Evolutionary conservation across 2,329 filamentous ascomycete species (phyloP).

Genomic region (Ramularia endophylla): DNA sequence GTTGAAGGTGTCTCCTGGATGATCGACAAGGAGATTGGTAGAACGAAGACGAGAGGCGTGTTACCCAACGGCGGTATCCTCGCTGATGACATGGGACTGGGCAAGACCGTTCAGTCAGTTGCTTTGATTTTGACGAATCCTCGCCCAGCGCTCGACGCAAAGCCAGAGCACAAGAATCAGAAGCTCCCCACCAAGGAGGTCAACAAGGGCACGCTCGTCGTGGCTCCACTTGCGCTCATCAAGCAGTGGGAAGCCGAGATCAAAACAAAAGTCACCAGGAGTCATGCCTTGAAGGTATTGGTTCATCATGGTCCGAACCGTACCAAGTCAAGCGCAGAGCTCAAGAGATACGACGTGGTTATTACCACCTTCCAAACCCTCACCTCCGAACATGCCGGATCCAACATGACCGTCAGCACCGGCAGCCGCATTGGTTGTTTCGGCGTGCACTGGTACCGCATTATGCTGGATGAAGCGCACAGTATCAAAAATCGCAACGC

Average conservation of each 20-base stretch:
- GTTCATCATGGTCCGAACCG: constrained; percentile 87
- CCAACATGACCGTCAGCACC: constrained; percentile 54
- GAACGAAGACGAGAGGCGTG: constrained; percentile 69
- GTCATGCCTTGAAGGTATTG: constrained; percentile 69
- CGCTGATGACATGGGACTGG: constrained; percentile 94
- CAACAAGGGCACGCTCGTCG: constrained; percentile 78
- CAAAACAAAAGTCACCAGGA: constrained; percentile 66
- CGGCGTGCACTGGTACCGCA: constrained; percentile 87
- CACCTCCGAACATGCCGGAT: constrained; percentile 78
- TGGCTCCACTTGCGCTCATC: constrained; percentile 89
- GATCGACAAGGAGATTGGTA: constrained; percentile 82
- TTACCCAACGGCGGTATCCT: constrained; percentile 90
- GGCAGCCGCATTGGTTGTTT: constrained; percentile 76
- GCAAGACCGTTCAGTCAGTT: constrained; percentile 93
- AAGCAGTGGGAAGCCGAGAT: constrained; percentile 97
- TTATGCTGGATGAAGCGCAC: constrained; percentile 94
- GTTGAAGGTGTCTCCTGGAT: constrained; percentile 94
- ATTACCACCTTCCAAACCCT: constrained; percentile 96
- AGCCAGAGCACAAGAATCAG: constrained; percentile 53
- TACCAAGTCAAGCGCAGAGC: constrained; percentile 68
- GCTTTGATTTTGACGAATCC: constrained; percentile 79
- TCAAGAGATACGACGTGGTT: constrained; percentile 86
- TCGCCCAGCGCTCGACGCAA: constrained; percentile 45
- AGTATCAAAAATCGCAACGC: constrained; percentile 98
- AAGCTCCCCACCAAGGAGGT: constrained; percentile 60